Percentiles rank a stretch among this genome's conserved stretches.
Evolutionary conservation across 345 rosid genomes (phyloP).

Genomic region (Hevea brasiliensis): DNA sequence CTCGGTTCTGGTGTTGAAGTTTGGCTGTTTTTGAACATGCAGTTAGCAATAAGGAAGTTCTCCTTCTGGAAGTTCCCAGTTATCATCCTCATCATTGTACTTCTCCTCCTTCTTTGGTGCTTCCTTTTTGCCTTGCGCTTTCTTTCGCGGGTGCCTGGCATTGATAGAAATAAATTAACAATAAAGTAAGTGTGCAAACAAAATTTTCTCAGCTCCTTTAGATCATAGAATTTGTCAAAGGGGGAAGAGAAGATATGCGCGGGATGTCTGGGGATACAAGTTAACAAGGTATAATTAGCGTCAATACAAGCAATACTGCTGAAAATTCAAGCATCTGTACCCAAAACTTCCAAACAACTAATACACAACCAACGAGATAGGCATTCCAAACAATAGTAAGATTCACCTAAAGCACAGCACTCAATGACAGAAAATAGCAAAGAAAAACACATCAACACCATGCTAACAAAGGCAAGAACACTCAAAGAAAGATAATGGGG

Average conservation of each 20-base stretch:
- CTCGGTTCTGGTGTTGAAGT: too few relatives aligned
- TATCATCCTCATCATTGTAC: conserved; percentile 32
- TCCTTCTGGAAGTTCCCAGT: conserved; percentile 48
- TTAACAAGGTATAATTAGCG: too few relatives aligned
- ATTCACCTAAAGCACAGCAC: too few relatives aligned
- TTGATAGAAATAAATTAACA: neutral
- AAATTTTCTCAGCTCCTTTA: neutral
- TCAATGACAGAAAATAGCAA: too few relatives aligned
- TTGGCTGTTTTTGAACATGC: neutral
- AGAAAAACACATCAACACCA: too few relatives aligned
- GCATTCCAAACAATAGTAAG: neutral
- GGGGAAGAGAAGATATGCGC: neutral
- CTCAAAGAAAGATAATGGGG: too few relatives aligned
- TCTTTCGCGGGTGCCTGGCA: conserved; percentile 33
- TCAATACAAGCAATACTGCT: neutral
- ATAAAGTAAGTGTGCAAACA: neutral
- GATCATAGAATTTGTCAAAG: too few relatives aligned
- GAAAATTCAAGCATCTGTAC: neutral
- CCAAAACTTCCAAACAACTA: neutral
- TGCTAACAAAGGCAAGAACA: too few relatives aligned
- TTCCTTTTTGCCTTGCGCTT: conserved; percentile 17
- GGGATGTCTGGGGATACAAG: neutral
- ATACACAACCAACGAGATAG: neutral
- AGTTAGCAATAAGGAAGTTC: conserved; percentile 34
- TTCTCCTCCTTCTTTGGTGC: conserved; percentile 13